Base-by-base conservation (phyloP, 306 rosid species). In the Malus sieversii region DNA sequence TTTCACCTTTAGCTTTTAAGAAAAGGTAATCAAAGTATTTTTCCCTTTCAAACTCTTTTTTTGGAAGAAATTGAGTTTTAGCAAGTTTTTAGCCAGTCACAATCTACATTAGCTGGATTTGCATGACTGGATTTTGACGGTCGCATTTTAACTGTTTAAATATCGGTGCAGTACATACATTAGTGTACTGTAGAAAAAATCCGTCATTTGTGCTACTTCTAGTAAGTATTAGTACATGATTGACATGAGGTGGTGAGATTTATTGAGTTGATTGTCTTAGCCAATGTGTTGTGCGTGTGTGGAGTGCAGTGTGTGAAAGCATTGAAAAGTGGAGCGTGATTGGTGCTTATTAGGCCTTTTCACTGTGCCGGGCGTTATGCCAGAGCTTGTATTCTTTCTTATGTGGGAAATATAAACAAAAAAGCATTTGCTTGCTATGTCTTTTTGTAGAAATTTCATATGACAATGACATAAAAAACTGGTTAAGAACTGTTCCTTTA, bases 261-360 rank as follows among this genome's bases (percentile, higher is more conserved):
- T 25, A 52, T 11, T 45, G 35, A 48, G 40, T 20, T 25, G 15
- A 14, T 3, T 8, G 0, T 8, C 23, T 23, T 10, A 32, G 53
- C 8, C 16, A 48, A 45, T 44, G n/a, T 44, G 4, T 4, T 18
- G 8, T 25, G 16, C 8, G 16, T 72, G 67, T 30, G 73, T 20
- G 62, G 52, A 35, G 78, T 35, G 40, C 33, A 9, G 79, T 2
- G 79, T 58, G 74, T 62, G 66, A 45, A 72, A 33, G 73, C 40
- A 77, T 70, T 88, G 59, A 82, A 83, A 72, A 55, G 22, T 10
- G 38, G 55, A 80, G 84, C 95, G 95, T 90, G 94, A 89, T 87
- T 83, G 82, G 85, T 80, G 86, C 75, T 64, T 57, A 15, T 15
- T 68, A 35, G 59, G 53, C 5, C 29, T 51, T 85, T 78, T 44